Base-by-base conservation (phyloP, 2,329 filamentous ascomycete species). In the Cadophora malorum region DNA sequence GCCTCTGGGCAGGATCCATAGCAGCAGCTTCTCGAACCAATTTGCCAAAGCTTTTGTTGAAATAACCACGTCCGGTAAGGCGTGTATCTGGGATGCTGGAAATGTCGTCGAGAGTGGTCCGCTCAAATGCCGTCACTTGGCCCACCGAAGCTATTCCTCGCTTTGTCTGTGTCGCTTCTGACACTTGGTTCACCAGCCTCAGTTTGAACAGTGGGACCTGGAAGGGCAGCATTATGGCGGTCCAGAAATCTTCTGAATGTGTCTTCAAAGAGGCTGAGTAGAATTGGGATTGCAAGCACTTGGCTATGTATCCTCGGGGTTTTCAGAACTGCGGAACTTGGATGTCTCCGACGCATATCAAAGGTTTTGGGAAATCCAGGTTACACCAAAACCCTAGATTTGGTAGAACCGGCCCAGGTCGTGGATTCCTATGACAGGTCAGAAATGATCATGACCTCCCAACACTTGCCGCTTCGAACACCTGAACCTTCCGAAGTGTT, bases 211-310 rank as follows among this genome's bases (percentile, higher is more conserved):
- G 14, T 2, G 50, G 16, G 3, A 53, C 50, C 4, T 31, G 12
- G 5, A 25, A 53, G 5, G 50, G 12, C 25, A 10, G 23, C 23
- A 53, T 53, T 6, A 28, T 53, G 21, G 19, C 25, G 25, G 3
- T 28, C 50, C 50, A 53, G 10, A 53, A 53, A 8, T 53, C 50
- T 19, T 53, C 50, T 16, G 50, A 53, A 12, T 53, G 12, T 53
- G 23, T 53, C 50, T 31, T 53, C 50, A 14, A 53, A 53, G 14
- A 53, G 23, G 8, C 50, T 53, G 50, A 28, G 10, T 53, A 23
- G 50, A 53, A 53, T 9, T 16, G 23, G 50, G 21, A 53, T 53
- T 53, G 50, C 23, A 5, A 45, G 41, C 16, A 45, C 41, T 45
- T 45, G 41, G 14, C 41, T 45, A 19, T 6, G 41, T 19, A 45